These are phyloP conservation scores for Coemansia sp. DNA, from an alignment of 192 early-diverging fungal genomes.

Conservation along the genomic window DNA sequence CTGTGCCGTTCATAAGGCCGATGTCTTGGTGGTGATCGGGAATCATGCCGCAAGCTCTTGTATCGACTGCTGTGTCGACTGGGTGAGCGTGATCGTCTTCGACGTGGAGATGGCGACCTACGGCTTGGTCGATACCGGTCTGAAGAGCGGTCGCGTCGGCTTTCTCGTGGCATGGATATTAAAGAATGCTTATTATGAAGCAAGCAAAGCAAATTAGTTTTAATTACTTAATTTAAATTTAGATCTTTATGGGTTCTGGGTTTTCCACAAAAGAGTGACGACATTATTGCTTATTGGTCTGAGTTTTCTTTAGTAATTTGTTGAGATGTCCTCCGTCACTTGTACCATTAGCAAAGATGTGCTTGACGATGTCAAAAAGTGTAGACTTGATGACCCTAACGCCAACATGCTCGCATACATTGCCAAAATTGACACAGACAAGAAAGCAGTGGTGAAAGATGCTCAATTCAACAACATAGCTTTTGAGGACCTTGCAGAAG, in stretches of 20 bases:
- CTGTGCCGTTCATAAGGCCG: conserved; percentile 23
- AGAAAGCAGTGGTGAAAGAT: conserved; percentile 50
- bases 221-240: background rate
- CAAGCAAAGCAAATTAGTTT: background rate
- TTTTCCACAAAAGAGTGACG: too few species aligned
- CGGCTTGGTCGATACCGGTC: conserved; percentile 8
- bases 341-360: conserved; percentile 21
- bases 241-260: background rate
- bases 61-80: conserved; percentile 16
- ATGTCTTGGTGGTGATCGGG: conserved; percentile 8
- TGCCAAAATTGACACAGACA: conserved; percentile 56
- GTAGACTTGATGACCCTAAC: conserved; percentile 22
- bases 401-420: conserved; percentile 23
- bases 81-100: conserved; percentile 32
- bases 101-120: conserved; percentile 18
- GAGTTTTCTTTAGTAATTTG: too few species aligned
- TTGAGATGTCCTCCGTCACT: conserved; percentile 18
- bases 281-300: background rate
- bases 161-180: conserved; percentile 24
- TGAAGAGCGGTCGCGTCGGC: conserved; percentile 22
- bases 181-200: background rate
- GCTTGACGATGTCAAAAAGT: conserved; percentile 19
- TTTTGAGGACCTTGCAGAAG: conserved; percentile 60
- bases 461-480: conserved; percentile 31
- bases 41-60: conserved; percentile 2